Percentiles rank a stretch among this genome's conserved stretches.
phyloP scores from a whole-genome alignment of 148 eudicot genomes.

The Chenopodium berlandieri region DNA sequence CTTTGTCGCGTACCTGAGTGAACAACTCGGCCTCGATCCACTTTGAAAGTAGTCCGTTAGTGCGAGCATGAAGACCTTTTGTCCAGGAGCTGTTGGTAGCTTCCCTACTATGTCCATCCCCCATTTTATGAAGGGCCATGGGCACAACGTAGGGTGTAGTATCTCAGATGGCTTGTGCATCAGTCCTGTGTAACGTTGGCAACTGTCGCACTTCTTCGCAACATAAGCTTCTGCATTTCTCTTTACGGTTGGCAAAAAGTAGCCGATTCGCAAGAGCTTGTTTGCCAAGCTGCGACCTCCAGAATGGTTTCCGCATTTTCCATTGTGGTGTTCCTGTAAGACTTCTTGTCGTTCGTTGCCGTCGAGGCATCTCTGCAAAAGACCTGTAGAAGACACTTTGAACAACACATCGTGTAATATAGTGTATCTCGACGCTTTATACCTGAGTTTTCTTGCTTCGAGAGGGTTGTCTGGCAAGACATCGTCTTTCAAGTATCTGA shows the following conservation, averaged over 20 bases:
- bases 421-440: too few species aligned
- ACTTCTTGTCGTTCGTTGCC: neutral
- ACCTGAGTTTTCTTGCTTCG: neutral
- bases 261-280: too few species aligned
- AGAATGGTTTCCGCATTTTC: neutral
- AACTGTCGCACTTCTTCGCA: neutral
- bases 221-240: too few species aligned
- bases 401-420: too few species aligned
- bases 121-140: neutral
- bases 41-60: neutral
- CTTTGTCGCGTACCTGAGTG: too few species aligned
- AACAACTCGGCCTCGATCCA: neutral
- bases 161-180: neutral
- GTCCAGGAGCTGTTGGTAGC: neutral
- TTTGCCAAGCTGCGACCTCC: too few species aligned
- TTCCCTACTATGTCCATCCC: neutral
- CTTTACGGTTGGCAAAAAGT: too few species aligned
- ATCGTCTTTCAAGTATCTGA: neutral
- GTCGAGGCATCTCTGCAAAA: neutral
- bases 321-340: neutral
- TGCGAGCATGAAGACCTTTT: neutral
- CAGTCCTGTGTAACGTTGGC: neutral
- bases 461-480: neutral
- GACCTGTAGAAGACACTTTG: too few species aligned
- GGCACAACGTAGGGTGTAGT: neutral